Conservation (phyloP, 345 rosid genomes). For the Passiflora organensis region DNA sequence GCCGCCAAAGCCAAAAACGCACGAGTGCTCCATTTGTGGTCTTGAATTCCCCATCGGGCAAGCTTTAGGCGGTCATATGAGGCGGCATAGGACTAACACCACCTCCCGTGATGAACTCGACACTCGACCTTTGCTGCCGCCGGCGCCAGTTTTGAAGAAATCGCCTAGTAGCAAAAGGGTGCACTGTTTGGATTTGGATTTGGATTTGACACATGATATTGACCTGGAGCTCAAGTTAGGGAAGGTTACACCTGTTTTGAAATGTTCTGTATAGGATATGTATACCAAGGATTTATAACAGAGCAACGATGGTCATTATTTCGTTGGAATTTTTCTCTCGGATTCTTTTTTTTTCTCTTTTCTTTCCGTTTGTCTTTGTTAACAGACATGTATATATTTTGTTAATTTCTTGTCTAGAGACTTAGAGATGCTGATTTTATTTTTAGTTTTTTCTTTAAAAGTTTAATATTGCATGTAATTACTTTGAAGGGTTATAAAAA, state of each 20-base stretch:
- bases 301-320: too few species aligned
- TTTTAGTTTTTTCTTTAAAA: too few species aligned
- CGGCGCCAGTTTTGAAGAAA: slow-evolving; percentile 59
- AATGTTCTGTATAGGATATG: slow-evolving; percentile 28
- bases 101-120: slow-evolving; percentile 10
- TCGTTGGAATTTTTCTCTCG: too few species aligned
- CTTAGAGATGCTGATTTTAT: too few species aligned
- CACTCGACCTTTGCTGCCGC: slow-evolving; percentile 18
- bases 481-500: too few species aligned
- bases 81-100: slow-evolving; percentile 50
- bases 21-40: slow-evolving; percentile 85
- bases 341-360: too few species aligned
- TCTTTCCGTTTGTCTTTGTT: too few species aligned
- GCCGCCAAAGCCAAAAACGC: slow-evolving; percentile 54
- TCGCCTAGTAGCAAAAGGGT: slow-evolving; percentile 47
- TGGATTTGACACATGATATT: slow-evolving; percentile 64
- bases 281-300: too few species aligned
- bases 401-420: too few species aligned
- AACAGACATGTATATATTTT: too few species aligned
- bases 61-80: slow-evolving; percentile 96
- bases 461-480: too few species aligned
- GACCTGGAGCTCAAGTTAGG: slow-evolving; percentile 57
- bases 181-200: slow-evolving; percentile 53
- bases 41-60: slow-evolving; percentile 75
- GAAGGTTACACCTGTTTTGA: slow-evolving; percentile 25